phyloP scores from a whole-genome alignment of 768 basidiomycete genomes.

The Calocera viscosa region DNA sequence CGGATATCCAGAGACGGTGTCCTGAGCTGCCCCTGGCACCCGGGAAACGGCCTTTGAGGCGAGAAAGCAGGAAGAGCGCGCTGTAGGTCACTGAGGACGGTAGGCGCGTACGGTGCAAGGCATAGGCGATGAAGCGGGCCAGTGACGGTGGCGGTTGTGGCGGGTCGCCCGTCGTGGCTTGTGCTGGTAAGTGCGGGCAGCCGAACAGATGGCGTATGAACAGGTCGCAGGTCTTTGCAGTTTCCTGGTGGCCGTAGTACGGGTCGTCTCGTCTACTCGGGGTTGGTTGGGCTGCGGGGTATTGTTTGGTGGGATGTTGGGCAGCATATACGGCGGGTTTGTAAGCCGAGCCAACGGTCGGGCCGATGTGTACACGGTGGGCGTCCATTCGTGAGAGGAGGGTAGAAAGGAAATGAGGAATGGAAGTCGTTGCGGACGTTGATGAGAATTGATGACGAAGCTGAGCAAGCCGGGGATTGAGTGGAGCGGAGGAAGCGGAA shows the following conservation, averaged over 20 bases:
- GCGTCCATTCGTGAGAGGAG: background rate
- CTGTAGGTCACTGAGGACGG: conserved; percentile 54
- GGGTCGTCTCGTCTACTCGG: conserved; percentile 20
- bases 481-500: background rate
- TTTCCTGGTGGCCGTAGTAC: conserved; percentile 61
- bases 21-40: conserved; percentile 82
- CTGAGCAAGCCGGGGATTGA: background rate
- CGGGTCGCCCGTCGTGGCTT: conserved; percentile 25
- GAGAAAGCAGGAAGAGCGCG: conserved; percentile 60
- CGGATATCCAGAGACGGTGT: conserved; percentile 79
- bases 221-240: conserved; percentile 54
- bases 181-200: conserved; percentile 69
- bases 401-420: background rate
- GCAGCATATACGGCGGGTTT: background rate
- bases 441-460: background rate
- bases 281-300: background rate
- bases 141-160: conserved; percentile 46
- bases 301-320: background rate
- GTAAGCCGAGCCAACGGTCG: background rate
- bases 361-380: conserved; percentile 4
- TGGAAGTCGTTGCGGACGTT: background rate
- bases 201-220: conserved; percentile 79
- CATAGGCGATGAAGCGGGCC: conserved; percentile 75
- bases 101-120: conserved; percentile 70
- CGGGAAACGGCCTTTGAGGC: conserved; percentile 83